Base-by-base conservation (phyloP, 2,329 filamentous ascomycete genomes). In the Penicillium occitanis region DNA sequence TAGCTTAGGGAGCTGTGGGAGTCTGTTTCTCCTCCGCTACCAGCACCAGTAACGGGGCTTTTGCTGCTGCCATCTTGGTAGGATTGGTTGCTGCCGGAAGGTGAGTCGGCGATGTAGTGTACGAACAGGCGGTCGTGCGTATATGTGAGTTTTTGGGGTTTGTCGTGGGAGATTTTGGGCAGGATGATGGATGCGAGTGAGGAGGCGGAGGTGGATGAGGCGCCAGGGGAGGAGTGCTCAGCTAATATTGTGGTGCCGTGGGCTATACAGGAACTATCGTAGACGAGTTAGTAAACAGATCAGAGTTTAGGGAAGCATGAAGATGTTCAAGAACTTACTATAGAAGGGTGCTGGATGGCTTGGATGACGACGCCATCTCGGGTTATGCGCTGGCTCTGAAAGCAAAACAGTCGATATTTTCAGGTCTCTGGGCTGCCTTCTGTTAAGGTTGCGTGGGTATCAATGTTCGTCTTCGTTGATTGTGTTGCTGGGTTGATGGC, bases 121-220 rank as follows among this genome's bases (percentile, higher is more conserved):
- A 98, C 95, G 84, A 95, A 92, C 78, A 96, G 89, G 67, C 89
- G 84, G 80, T 93, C 91, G 79, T 97, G 93, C 48, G 92, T 96
- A 82, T 96, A 97, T 64, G 94, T 98, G 70, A 96, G 87, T 81
- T 97, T 97, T 75, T 96, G 89, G 0, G 93, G 85, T 35, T 85
- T 82, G 69, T 84, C 81, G 82, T 99, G 95, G 65, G 86, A 85
- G 83, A 99, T 96, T 79, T 97, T 97, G 66, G 96, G 95, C 53
- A 99, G 92, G 82, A 99, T 93, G 73, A 97, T 85, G 53, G 93
- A 95, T 71, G 94, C 92, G 73, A 98, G 90, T 13, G 90, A 93
- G 4, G 92, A 96, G 69, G 93, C 91, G 72, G 92, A 93, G 66
- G 92, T 91, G 71, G 92, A 88, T 50, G 90, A 92, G 10, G 91